Conservation (phyloP, 345 rosid genomes). For the Boechera retrofracta region DNA sequence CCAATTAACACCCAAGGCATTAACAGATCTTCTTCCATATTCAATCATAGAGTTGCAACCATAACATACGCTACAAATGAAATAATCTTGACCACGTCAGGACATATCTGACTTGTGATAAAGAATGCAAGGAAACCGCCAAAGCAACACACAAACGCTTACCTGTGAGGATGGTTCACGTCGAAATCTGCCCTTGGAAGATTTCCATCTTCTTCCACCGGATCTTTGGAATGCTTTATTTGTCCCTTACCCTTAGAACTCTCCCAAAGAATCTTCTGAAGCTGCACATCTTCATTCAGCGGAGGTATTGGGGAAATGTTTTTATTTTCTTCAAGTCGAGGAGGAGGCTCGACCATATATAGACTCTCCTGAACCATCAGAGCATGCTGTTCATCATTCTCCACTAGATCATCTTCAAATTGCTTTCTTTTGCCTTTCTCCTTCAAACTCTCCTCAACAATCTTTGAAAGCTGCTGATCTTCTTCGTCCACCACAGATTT, state of each 20-base stretch:
- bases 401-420: conserved; percentile 51
- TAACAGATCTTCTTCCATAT: conserved; percentile 58
- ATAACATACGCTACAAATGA: conserved; percentile 59
- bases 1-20: conserved; percentile 68
- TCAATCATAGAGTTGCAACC: conserved; percentile 67
- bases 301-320: neutral
- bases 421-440: conserved; percentile 43
- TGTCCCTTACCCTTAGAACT: conserved; percentile 30
- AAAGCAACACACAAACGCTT: conserved; percentile 12
- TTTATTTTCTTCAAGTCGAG: neutral
- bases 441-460: conserved; percentile 36
- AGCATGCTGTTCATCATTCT: conserved; percentile 78
- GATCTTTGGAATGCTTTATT: neutral
- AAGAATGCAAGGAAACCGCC: neutral
- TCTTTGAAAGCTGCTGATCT: conserved; percentile 36
- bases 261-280: neutral
- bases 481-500: neutral
- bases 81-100: conserved; percentile 11
- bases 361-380: conserved; percentile 70
- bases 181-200: neutral
- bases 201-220: too few species aligned
- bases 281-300: conserved; percentile 28
- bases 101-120: neutral
- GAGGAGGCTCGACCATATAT: conserved; percentile 52
- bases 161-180: conserved; percentile 26